Evolutionary conservation across 129 eudicot species (phyloP).

Genomic region (Scalesia atractyloides): DNA sequence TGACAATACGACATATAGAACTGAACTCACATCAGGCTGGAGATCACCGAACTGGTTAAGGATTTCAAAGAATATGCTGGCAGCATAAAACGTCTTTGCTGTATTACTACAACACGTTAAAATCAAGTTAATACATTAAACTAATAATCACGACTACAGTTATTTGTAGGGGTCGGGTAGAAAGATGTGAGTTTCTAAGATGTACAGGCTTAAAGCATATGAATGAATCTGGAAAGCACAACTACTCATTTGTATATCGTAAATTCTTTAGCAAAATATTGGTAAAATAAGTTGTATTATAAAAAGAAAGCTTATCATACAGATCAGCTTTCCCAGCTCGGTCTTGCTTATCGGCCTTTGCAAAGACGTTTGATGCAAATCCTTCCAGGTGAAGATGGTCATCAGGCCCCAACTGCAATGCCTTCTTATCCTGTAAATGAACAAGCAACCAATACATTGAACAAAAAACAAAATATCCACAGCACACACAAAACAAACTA

Average conservation of each 20-base stretch:
- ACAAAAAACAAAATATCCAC: constrained; percentile 2
- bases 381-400: constrained; percentile 88
- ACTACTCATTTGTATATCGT: not conserved
- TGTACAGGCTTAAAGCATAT: not conserved
- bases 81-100: constrained; percentile 97
- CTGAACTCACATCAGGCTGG: constrained; percentile 73
- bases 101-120: constrained; percentile 59
- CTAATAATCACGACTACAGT: not conserved
- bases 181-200: not conserved
- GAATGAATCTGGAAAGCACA: constrained; percentile 3
- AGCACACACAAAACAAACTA: not conserved
- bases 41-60: constrained; percentile 84
- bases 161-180: not conserved
- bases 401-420: constrained; percentile 79
- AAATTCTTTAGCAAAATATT: constrained; percentile 1
- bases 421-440: constrained; percentile 70
- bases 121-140: not conserved
- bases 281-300: not conserved
- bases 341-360: constrained; percentile 97
- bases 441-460: constrained; percentile 13
- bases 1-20: not conserved
- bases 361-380: constrained; percentile 85
- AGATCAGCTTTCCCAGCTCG: constrained; percentile 90
- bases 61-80: constrained; percentile 93
- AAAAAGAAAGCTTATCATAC: constrained; percentile 43